Evolutionary conservation across 202 grass and related monocot genomes (phyloP).

Genomic region (Schoenoplectus tabernaemontani): DNA sequence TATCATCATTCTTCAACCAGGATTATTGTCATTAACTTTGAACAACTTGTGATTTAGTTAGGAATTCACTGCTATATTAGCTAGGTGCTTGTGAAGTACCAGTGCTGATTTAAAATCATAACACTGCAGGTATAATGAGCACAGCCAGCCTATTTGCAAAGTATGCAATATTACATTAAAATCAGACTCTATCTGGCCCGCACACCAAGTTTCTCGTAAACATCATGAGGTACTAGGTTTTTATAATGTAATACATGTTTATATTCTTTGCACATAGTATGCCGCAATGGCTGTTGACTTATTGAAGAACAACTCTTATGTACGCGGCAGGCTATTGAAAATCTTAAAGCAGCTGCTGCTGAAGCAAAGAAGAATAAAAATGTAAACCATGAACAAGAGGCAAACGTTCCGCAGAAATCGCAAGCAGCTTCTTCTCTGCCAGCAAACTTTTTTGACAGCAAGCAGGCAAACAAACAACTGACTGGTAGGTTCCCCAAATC

Average conservation of each 20-base stretch:
- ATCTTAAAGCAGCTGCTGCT: slow-evolving; percentile 44
- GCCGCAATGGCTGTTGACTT: neutral
- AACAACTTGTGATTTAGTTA: no score
- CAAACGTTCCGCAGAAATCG: slow-evolving; percentile 43
- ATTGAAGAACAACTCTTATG: neutral
- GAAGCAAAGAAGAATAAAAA: slow-evolving; percentile 39
- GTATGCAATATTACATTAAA: slow-evolving; percentile 78
- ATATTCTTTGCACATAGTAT: neutral
- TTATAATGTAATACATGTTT: neutral
- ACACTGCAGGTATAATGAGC: slow-evolving; percentile 74
- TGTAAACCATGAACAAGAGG: slow-evolving; percentile 32
- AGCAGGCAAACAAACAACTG: slow-evolving; percentile 47
- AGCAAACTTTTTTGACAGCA: slow-evolving; percentile 73
- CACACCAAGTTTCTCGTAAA: slow-evolving; percentile 84
- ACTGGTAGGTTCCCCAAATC: slow-evolving; percentile 34
- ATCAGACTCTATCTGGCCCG: slow-evolving; percentile 89
- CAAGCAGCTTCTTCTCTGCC: slow-evolving; percentile 47
- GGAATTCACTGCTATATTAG: neutral
- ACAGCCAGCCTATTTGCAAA: slow-evolving; percentile 76
- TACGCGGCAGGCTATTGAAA: slow-evolving; percentile 53
- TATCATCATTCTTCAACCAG: neutral
- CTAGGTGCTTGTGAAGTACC: neutral
- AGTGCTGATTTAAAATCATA: neutral
- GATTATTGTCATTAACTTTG: neutral
- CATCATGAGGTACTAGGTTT: slow-evolving; percentile 64